phyloP scores from a whole-genome alignment of 75 land plant genomes.

The Sequoiadendron giganteum region DNA sequence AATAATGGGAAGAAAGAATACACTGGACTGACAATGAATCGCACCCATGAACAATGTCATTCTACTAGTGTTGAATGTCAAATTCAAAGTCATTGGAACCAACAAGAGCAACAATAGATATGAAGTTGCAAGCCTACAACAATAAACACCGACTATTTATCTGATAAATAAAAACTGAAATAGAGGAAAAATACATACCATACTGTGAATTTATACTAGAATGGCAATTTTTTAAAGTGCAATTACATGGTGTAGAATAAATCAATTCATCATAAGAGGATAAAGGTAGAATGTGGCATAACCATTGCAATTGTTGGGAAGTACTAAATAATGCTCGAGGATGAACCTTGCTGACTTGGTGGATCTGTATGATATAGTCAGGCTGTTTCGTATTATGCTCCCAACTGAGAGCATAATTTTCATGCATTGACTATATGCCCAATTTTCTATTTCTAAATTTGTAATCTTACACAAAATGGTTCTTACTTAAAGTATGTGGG shows the following conservation, averaged over 20 bases:
- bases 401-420: background rate
- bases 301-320: background rate
- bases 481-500: background rate
- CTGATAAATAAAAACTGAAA: background rate
- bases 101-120: background rate
- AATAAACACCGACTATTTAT: background rate
- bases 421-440: background rate
- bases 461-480: background rate
- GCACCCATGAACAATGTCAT: background rate
- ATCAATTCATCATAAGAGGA: background rate
- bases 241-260: background rate
- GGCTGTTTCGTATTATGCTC: background rate
- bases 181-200: background rate
- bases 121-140: background rate
- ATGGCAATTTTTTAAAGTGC: background rate
- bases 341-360: background rate
- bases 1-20: background rate
- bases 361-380: background rate
- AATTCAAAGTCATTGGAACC: background rate
- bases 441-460: background rate
- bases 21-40: background rate
- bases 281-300: background rate
- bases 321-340: background rate
- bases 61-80: background rate
- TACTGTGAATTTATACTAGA: background rate